phyloP scores from a whole-genome alignment of 345 rosid genomes.

The Gossypium turneri region DNA sequence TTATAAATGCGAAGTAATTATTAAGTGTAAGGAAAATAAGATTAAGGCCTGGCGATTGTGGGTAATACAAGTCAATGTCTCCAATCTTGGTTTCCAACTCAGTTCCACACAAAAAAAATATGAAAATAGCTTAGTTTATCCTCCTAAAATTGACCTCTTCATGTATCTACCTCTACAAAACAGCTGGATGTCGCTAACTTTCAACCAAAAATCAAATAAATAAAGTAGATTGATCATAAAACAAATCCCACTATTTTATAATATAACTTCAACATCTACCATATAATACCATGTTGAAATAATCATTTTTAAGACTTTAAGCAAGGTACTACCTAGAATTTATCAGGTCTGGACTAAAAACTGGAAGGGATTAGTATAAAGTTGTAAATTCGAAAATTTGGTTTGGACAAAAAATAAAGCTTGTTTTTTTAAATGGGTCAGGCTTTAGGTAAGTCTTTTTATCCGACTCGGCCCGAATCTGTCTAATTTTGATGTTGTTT shows the following conservation, averaged over 20 bases:
- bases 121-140: background rate
- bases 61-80: background rate
- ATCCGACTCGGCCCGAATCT: rapidly evolving
- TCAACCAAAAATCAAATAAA: background rate
- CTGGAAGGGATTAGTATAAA: no score
- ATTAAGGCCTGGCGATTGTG: background rate
- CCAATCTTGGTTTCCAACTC: constrained; percentile 5
- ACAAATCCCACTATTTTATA: background rate
- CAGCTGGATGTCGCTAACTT: constrained; percentile 15
- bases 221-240: background rate
- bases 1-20: background rate
- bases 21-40: background rate
- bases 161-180: background rate
- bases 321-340: no score
- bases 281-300: background rate
- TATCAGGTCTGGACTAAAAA: no score
- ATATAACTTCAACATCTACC: no score
- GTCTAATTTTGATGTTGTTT: no score
- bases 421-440: rapidly evolving
- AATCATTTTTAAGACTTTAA: background rate
- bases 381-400: rapidly evolving
- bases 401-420: no score
- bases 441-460: no score
- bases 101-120: background rate
- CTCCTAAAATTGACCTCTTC: background rate